Percentiles rank a stretch among this genome's conserved stretches.
These are phyloP conservation scores for Colletotrichum tofieldiae DNA, from an alignment of 2,329 filamentous ascomycete genomes.

Conservation along the genomic window DNA sequence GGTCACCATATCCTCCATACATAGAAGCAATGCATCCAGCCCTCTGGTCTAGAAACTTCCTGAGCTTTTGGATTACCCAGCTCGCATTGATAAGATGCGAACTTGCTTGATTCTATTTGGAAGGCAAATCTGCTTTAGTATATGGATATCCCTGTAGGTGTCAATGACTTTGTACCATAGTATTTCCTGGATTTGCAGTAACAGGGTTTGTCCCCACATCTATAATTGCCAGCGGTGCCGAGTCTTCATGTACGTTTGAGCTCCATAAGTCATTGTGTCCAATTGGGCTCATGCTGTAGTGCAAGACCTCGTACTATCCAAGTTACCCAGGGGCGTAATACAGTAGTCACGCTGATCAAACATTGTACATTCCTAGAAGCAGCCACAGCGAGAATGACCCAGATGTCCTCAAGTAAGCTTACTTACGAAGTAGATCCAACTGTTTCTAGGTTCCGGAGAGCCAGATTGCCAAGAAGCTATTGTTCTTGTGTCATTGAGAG, in stretches of 20 bases:
- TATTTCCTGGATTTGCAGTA: neutral
- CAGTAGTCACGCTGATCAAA: neutral
- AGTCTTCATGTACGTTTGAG: too few species aligned
- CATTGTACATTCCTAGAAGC: neutral
- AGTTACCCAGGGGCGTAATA: too few species aligned
- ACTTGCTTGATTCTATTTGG: neutral
- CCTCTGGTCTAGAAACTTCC: neutral
- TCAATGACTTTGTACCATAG: neutral
- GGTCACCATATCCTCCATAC: neutral
- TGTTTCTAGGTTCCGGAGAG: neutral
- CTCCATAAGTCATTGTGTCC: too few species aligned
- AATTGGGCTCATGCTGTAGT: too few species aligned
- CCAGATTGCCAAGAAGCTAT: neutral
- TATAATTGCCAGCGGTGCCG: neutral
- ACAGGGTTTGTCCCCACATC: neutral
- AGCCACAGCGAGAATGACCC: too few species aligned
- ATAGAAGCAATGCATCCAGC: neutral
- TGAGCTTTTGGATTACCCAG: neutral
- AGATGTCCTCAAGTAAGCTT: neutral
- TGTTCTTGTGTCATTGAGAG: too few species aligned
- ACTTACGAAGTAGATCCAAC: neutral
- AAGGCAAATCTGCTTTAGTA: neutral
- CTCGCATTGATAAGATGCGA: neutral
- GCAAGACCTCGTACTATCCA: too few species aligned
- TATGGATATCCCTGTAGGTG: neutral